phyloP scores from a whole-genome alignment of 352 stramenopile genomes.

The Pythium vanterpoolii region DNA sequence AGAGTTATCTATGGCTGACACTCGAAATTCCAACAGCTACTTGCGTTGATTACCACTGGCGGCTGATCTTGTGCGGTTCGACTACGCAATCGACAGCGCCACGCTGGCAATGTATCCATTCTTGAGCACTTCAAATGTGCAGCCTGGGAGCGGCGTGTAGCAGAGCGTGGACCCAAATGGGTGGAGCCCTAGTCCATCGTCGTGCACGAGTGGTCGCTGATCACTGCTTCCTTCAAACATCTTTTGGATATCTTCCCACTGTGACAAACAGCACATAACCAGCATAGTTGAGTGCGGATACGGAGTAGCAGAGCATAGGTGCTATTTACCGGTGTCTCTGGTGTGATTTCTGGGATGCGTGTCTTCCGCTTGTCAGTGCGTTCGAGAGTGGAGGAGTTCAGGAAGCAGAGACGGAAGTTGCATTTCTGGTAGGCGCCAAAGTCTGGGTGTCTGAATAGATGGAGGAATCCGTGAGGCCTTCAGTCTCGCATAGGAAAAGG shows the following conservation, averaged over 20 bases:
- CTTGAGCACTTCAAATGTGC: conserved; percentile 83
- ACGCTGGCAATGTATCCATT: conserved; percentile 75
- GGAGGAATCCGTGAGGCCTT: neutral
- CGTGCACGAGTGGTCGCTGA: conserved; percentile 67
- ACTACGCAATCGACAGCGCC: conserved; percentile 41
- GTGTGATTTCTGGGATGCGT: conserved; percentile 47
- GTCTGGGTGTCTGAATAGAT: conserved; percentile 49
- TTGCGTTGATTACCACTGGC: too few relatives aligned
- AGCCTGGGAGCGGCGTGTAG: conserved; percentile 68
- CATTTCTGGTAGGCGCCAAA: conserved; percentile 85
- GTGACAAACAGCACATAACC: neutral
- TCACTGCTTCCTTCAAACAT: conserved; percentile 47
- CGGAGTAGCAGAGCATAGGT: neutral
- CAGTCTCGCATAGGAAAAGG: neutral
- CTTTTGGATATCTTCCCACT: conserved; percentile 59
- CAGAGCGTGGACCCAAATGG: conserved; percentile 78
- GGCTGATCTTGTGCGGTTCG: too few relatives aligned
- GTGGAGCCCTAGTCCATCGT: conserved; percentile 71
- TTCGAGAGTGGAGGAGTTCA: conserved; percentile 34
- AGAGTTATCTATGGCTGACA: neutral
- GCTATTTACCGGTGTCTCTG: conserved; percentile 53
- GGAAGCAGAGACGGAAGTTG: conserved; percentile 73
- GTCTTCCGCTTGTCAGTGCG: conserved; percentile 47
- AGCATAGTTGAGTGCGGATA: neutral
- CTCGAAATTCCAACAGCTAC: too few relatives aligned